Evolutionary conservation across 805 yeast genomes (phyloP).

Genomic region (Starmerella apis): DNA sequence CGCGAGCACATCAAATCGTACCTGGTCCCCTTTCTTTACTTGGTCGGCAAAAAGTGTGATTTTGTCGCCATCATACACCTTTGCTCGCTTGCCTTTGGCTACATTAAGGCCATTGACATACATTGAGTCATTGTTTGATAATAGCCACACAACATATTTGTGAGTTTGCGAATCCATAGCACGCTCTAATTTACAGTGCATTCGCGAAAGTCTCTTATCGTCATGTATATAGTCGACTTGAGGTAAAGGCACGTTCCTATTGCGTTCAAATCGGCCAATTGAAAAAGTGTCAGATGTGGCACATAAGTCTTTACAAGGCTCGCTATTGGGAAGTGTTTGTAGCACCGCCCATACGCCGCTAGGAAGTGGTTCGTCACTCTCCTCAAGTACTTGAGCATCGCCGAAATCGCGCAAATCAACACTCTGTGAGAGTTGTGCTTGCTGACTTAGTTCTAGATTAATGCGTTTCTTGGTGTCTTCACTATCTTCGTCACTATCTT

Average conservation of each 20-base stretch:
- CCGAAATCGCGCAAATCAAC: conserved; percentile 26
- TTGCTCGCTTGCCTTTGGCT: conserved; percentile 46
- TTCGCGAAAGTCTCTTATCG: conserved; percentile 72
- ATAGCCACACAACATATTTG: conserved; percentile 56
- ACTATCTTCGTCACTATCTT: conserved; percentile 20
- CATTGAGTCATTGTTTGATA: conserved; percentile 62
- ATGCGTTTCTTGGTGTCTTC: conserved; percentile 19
- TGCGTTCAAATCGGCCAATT: conserved; percentile 49
- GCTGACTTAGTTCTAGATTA: conserved; percentile 17
- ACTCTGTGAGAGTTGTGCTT: conserved; percentile 14
- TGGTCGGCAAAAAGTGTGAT: conserved; percentile 58
- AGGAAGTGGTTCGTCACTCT: conserved; percentile 31
- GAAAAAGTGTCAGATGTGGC: conserved; percentile 60
- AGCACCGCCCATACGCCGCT: conserved; percentile 56
- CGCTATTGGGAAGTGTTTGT: conserved; percentile 41
- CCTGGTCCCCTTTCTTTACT: conserved; percentile 34
- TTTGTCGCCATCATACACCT: conserved; percentile 54
- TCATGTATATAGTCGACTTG: conserved; percentile 43
- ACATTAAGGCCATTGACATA: conserved; percentile 53
- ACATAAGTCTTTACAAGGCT: conserved; percentile 40
- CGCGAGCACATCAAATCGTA: conserved; percentile 13
- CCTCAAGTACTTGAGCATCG: conserved; percentile 14
- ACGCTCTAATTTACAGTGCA: conserved; percentile 60
- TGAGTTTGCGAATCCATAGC: conserved; percentile 32
- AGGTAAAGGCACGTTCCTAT: conserved; percentile 26